phyloP scores from a whole-genome alignment of 2,329 filamentous ascomycete genomes.

The Delphinella strobiligena region DNA sequence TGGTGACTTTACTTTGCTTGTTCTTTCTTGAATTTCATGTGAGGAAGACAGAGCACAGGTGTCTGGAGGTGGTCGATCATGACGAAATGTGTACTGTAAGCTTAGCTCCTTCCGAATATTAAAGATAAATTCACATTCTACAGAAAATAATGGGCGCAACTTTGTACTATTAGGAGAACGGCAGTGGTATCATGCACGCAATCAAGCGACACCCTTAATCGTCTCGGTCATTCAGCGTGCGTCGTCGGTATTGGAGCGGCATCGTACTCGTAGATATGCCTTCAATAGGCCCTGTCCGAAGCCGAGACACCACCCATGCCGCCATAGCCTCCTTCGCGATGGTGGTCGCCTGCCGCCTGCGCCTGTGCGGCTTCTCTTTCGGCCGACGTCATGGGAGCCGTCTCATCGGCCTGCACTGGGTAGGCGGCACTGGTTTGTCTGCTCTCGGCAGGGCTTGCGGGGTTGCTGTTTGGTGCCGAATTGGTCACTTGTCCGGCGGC shows the following conservation, averaged over 20 bases:
- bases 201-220: neutral
- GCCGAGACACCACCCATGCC: neutral
- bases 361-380: neutral
- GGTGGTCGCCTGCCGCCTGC: no score
- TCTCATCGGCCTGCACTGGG: neutral
- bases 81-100: neutral
- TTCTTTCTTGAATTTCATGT: neutral
- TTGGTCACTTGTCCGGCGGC: constrained; percentile 41
- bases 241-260: no score
- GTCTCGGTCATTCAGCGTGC: neutral
- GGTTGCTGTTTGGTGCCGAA: constrained; percentile 25
- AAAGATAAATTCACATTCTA: no score
- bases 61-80: no score
- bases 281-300: neutral
- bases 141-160: no score
- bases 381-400: neutral
- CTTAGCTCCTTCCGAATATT: neutral
- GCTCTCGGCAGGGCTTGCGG: constrained; percentile 22
- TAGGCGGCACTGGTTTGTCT: constrained; percentile 2
- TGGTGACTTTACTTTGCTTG: neutral
- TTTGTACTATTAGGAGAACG: neutral
- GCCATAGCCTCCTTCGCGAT: no score
- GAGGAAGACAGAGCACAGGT: no score
- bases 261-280: no score
- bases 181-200: neutral